Percentiles rank a stretch among this genome's conserved stretches.
phyloP scores from a whole-genome alignment of 1,284 basidiomycete genomes.

The Exobasidium cylindrosporum region DNA sequence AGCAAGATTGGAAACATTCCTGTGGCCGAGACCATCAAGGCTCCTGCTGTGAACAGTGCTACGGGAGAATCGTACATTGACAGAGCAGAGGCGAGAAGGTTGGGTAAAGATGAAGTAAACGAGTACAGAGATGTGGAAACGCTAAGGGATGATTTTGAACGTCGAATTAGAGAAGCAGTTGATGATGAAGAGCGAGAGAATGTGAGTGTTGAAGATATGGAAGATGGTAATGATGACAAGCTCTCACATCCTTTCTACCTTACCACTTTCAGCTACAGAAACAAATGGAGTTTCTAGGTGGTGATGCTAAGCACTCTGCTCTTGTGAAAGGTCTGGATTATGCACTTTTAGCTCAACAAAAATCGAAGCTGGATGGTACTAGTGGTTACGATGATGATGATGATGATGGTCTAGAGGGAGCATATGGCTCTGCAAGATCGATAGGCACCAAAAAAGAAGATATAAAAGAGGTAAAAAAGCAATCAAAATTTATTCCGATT shows the following conservation, averaged over 20 bases:
- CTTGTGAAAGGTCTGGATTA: constrained; percentile 88
- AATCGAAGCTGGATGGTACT: constrained; percentile 58
- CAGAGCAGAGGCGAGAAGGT: constrained; percentile 18
- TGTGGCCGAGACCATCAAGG: neutral
- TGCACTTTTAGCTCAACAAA: constrained; percentile 77
- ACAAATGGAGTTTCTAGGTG: constrained; percentile 78
- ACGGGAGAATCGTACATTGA: constrained; percentile 23
- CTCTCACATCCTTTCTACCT: constrained; percentile 70
- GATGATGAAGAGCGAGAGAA: constrained; percentile 61
- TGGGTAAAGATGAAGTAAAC: constrained; percentile 15
- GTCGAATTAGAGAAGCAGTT: constrained; percentile 59
- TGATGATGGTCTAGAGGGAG: constrained; percentile 73
- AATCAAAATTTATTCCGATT: constrained; percentile 74
- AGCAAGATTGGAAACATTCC: neutral
- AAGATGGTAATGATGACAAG: constrained; percentile 42
- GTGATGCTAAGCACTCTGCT: constrained; percentile 77
- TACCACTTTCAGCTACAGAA: constrained; percentile 73
- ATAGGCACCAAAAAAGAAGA: constrained; percentile 59
- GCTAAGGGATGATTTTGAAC: constrained; percentile 74
- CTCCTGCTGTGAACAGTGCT: constrained; percentile 11
- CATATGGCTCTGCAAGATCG: constrained; percentile 58
- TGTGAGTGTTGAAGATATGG: neutral
- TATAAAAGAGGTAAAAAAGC: constrained; percentile 61
- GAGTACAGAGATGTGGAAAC: constrained; percentile 66
- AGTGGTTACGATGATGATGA: constrained; percentile 58